Percentiles rank a stretch among this genome's conserved stretches.
These are phyloP conservation scores for Mrakia blollopis DNA, from an alignment of 768 basidiomycete genomes.

Conservation along the genomic window DNA sequence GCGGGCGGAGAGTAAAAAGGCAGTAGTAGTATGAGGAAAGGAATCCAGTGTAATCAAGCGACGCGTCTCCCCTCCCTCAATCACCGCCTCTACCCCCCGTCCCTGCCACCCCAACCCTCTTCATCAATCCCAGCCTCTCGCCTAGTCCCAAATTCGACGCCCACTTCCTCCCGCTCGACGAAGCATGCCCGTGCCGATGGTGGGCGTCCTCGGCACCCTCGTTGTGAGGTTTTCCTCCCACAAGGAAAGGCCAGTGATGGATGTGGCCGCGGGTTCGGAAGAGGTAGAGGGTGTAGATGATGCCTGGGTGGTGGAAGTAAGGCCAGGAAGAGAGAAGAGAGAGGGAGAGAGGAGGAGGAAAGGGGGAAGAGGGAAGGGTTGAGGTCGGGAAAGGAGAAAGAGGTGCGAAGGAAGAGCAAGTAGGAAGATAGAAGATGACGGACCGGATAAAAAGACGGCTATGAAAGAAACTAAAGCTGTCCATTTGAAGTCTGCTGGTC, in stretches of 20 bases:
- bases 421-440: background rate
- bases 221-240: background rate
- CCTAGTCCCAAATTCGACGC: background rate
- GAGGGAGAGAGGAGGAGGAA: background rate
- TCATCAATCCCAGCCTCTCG: too few species aligned
- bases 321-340: background rate
- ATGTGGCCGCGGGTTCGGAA: slow-evolving; percentile 17
- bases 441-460: slow-evolving; percentile 41
- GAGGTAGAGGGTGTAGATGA: slow-evolving; percentile 19
- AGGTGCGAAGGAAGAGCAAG: background rate
- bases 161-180: background rate
- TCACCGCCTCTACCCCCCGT: too few species aligned
- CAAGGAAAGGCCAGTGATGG: slow-evolving; percentile 3
- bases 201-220: too few species aligned
- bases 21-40: too few species aligned
- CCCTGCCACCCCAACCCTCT: too few species aligned
- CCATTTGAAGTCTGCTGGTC: slow-evolving; percentile 41
- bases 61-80: too few species aligned
- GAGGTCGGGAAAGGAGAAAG: too few species aligned
- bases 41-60: too few species aligned
- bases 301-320: background rate
- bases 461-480: slow-evolving; percentile 46
- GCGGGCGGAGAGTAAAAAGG: too few species aligned
- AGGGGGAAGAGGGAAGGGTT: background rate
- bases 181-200: too few species aligned